A percentile compares a stretch with the other conserved stretches of the same genome.
Evolutionary conservation across 2,329 filamentous ascomycete genomes (phyloP).

Genomic region (Fusarium irregulare): DNA sequence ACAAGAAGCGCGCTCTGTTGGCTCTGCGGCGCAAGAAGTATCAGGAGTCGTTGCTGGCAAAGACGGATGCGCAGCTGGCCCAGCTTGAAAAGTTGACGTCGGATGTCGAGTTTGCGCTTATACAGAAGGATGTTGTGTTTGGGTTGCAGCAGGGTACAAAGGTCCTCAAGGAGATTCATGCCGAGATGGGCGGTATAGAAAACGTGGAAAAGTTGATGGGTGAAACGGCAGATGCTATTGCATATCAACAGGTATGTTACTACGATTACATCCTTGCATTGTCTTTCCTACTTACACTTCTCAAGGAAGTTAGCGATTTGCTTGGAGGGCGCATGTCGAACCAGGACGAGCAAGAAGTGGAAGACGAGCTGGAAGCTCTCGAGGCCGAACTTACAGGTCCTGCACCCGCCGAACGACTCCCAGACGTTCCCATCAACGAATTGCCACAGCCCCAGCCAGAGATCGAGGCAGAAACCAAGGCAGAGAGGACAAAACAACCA

Average conservation of each 20-base stretch:
- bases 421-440: slow-evolving; percentile 50
- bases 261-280: neutral
- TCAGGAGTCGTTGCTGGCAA: slow-evolving; percentile 87
- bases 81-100: slow-evolving; percentile 89
- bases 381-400: slow-evolving; percentile 59
- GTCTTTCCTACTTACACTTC: slow-evolving; percentile 19
- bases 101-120: slow-evolving; percentile 93
- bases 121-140: slow-evolving; percentile 96
- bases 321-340: slow-evolving; percentile 89
- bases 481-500: slow-evolving; percentile 48
- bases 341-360: slow-evolving; percentile 96
- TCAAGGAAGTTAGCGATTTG: slow-evolving; percentile 90
- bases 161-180: slow-evolving; percentile 90
- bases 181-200: slow-evolving; percentile 95
- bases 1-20: slow-evolving; percentile 84
- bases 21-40: slow-evolving; percentile 96
- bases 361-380: slow-evolving; percentile 89
- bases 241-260: slow-evolving; percentile 82
- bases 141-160: slow-evolving; percentile 91
- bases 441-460: slow-evolving; percentile 46
- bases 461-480: slow-evolving; percentile 32
- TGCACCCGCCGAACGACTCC: slow-evolving; percentile 43
- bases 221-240: slow-evolving; percentile 88
- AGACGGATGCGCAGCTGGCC: slow-evolving; percentile 93
- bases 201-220: slow-evolving; percentile 95